These are phyloP conservation scores for Linanthus parryae DNA, from an alignment of 148 eudicot genomes.

Conservation along the genomic window DNA sequence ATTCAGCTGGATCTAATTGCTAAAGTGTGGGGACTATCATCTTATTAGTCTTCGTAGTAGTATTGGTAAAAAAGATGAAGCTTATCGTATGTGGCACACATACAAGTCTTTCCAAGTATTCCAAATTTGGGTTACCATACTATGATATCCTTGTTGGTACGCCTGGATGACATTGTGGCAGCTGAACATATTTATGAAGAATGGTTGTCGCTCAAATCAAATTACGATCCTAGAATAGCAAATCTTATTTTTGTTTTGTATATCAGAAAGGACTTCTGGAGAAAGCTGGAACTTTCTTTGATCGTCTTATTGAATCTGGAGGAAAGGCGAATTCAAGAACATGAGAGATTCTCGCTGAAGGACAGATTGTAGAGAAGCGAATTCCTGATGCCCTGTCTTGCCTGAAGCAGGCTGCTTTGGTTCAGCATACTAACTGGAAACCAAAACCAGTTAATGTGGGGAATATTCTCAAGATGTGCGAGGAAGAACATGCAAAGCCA, in stretches of 20 bases:
- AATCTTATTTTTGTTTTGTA: conserved; percentile 65
- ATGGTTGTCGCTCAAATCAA: conserved; percentile 50
- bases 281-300: conserved; percentile 54
- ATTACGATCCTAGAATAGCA: conserved; percentile 57
- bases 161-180: conserved; percentile 63
- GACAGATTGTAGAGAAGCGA: conserved; percentile 38
- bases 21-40: conserved; percentile 66
- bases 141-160: conserved; percentile 56
- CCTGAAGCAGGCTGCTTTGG: conserved; percentile 45
- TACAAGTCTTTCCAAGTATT: conserved; percentile 54
- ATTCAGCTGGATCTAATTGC: conserved; percentile 81
- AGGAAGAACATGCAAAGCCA: conserved; percentile 44
- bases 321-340: conserved; percentile 57
- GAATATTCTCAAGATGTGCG: conserved; percentile 43
- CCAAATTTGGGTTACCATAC: conserved; percentile 68
- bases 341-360: conserved; percentile 71
- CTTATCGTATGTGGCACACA: conserved; percentile 62
- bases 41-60: conserved; percentile 64
- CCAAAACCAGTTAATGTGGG: conserved; percentile 45
- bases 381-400: conserved; percentile 63
- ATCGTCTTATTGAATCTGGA: conserved; percentile 45
- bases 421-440: conserved; percentile 49
- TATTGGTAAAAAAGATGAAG: conserved; percentile 64
- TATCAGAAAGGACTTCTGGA: conserved; percentile 43
- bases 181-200: conserved; percentile 67